phyloP scores from a whole-genome alignment of 345 rosid species.

The Euphorbia tirucalli region DNA sequence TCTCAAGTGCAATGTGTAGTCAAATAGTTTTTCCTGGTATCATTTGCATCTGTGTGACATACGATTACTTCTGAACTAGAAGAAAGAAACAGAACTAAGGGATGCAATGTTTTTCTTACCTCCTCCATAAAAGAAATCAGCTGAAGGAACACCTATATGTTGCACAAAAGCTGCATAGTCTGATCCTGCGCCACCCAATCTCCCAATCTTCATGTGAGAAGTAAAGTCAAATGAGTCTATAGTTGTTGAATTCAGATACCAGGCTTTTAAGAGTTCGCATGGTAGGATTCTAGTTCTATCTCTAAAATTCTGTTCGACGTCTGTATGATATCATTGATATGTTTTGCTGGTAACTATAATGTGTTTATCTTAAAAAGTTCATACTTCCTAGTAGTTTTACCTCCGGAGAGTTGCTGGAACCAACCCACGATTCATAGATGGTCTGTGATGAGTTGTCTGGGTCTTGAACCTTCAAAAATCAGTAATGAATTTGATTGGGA shows the following conservation, averaged over 20 bases:
- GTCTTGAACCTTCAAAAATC: constrained; percentile 58
- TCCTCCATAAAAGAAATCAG: constrained; percentile 52
- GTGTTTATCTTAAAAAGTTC: too few species aligned
- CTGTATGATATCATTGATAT: too few species aligned
- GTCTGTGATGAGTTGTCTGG: constrained; percentile 72
- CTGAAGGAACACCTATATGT: constrained; percentile 68
- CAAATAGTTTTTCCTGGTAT: background rate
- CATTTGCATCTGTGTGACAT: background rate
- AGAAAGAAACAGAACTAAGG: background rate
- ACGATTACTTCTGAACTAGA: constrained; percentile 2
- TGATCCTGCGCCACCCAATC: constrained; percentile 70
- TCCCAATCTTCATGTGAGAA: constrained; percentile 43
- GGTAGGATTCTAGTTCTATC: background rate
- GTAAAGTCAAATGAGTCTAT: background rate
- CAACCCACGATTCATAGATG: constrained; percentile 62
- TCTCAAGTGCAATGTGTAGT: background rate
- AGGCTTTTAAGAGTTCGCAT: background rate
- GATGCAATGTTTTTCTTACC: constrained; percentile 39
- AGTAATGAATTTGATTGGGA: too few species aligned
- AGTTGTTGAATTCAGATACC: background rate
- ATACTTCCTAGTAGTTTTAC: constrained; percentile 39
- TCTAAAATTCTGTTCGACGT: too few species aligned
- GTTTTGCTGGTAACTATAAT: too few species aligned
- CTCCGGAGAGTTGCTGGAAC: constrained; percentile 38
- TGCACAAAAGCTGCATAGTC: constrained; percentile 82